Conservation (phyloP, 257 asterid species). For the Capsicum rhomboideum region DNA sequence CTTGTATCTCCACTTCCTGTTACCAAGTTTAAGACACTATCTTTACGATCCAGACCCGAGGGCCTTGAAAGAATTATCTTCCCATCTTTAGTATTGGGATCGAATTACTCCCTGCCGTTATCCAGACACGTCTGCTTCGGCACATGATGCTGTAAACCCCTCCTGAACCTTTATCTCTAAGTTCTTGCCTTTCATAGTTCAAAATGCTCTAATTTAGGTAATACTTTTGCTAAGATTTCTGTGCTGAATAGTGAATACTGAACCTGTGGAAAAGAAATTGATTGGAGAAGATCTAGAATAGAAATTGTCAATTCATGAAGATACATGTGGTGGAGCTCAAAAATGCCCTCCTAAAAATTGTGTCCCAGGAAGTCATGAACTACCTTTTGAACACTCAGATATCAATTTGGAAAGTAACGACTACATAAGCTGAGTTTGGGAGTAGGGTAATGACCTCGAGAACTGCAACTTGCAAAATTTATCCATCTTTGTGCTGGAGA, state of each 20-base stretch:
- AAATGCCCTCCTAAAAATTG: not conserved
- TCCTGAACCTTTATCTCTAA: constrained; percentile 20
- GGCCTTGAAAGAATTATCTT: constrained; percentile 22
- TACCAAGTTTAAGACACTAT: constrained; percentile 38
- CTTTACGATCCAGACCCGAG: constrained; percentile 27
- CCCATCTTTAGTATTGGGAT: constrained; percentile 24
- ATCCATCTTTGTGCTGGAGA: not conserved
- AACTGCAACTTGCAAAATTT: not conserved
- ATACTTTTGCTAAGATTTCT: not conserved
- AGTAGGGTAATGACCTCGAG: not conserved
- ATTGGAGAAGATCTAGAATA: not conserved
- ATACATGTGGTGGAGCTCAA: not conserved
- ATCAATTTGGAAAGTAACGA: not conserved
- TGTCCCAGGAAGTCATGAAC: not conserved
- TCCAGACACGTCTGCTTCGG: constrained; percentile 39
- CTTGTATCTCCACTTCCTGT: constrained; percentile 46
- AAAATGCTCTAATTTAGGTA: not conserved
- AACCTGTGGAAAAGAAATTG: not conserved
- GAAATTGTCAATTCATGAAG: not conserved
- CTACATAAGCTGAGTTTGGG: not conserved
- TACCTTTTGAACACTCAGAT: not conserved
- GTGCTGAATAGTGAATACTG: not conserved
- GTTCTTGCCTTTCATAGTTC: not conserved
- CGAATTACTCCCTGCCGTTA: constrained; percentile 26
- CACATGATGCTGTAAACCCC: constrained; percentile 33